Conservation (phyloP, 2,329 filamentous ascomycete genomes). For the Chaetomiaceae sp. region DNA sequence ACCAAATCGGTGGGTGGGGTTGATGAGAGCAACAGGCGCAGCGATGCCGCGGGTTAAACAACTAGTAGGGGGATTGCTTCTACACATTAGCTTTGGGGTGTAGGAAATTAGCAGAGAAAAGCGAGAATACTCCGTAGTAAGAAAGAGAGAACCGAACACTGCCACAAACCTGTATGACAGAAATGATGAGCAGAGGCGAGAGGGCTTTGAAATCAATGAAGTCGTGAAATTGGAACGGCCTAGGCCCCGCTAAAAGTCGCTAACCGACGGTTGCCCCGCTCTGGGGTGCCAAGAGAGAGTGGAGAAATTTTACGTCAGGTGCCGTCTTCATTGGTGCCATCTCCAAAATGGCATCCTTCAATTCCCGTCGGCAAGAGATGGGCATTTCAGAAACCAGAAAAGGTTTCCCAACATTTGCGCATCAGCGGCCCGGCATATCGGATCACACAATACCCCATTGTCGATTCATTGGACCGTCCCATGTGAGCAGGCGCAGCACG, state of each 20-base stretch:
- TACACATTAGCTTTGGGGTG: neutral
- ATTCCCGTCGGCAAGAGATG: neutral
- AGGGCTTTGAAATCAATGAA: too few relatives aligned
- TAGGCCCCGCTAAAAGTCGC: too few relatives aligned
- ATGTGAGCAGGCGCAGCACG: too few relatives aligned
- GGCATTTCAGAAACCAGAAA: neutral
- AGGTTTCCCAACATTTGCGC: neutral
- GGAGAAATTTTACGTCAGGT: neutral
- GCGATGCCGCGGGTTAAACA: neutral
- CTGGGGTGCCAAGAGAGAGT: neutral
- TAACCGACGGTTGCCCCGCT: too few relatives aligned
- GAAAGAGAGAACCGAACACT: too few relatives aligned
- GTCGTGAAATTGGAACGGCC: too few relatives aligned
- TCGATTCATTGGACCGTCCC: too few relatives aligned
- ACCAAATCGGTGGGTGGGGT: neutral
- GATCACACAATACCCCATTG: neutral
- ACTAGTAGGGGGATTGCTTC: neutral
- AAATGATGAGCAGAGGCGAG: too few relatives aligned
- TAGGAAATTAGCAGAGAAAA: neutral
- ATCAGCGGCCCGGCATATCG: neutral
- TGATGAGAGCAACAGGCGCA: neutral
- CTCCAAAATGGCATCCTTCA: neutral
- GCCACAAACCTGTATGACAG: too few relatives aligned
- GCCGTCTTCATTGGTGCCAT: neutral
- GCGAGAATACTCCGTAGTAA: neutral